phyloP scores from a whole-genome alignment of 1,139 yeast species.

The Yamadazyma aaseri region DNA sequence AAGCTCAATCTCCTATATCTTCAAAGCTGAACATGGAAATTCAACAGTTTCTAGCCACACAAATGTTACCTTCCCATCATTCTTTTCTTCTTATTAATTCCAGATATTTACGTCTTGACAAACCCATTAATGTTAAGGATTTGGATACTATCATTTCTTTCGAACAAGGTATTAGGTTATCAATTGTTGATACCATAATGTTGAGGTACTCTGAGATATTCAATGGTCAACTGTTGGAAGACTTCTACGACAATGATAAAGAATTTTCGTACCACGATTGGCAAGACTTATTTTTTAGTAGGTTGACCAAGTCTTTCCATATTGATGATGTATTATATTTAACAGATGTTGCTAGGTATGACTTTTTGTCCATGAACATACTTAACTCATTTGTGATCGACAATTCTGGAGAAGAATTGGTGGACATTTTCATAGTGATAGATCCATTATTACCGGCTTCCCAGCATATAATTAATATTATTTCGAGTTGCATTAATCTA shows the following conservation, averaged over 20 bases:
- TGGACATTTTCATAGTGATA: slow-evolving; percentile 57
- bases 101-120: slow-evolving; percentile 36
- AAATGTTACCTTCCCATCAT: slow-evolving; percentile 30
- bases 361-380: slow-evolving; percentile 37
- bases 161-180: slow-evolving; percentile 37
- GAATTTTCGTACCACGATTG: slow-evolving; percentile 29
- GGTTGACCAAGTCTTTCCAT: slow-evolving; percentile 46
- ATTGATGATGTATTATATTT: slow-evolving; percentile 33
- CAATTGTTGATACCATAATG: slow-evolving; percentile 28
- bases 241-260: slow-evolving; percentile 18
- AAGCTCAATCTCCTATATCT: slow-evolving; percentile 5
- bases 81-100: slow-evolving; percentile 40
- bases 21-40: slow-evolving; percentile 1
- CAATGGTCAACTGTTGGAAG: slow-evolving; percentile 18
- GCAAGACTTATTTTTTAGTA: slow-evolving; percentile 47
- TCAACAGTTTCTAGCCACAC: slow-evolving; percentile 8
- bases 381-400: slow-evolving; percentile 32
- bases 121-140: slow-evolving; percentile 19
- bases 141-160: slow-evolving; percentile 30
- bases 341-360: slow-evolving; percentile 44
- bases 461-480: slow-evolving; percentile 57
- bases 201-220: slow-evolving; percentile 31
- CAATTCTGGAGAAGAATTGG: slow-evolving; percentile 21
- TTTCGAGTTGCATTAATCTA: slow-evolving; percentile 42
- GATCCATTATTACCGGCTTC: slow-evolving; percentile 75